Evolutionary conservation across 306 rosid species (phyloP), one percentile per base, ranked within the genome.

Genomic region (Ceratonia siliqua): DNA sequence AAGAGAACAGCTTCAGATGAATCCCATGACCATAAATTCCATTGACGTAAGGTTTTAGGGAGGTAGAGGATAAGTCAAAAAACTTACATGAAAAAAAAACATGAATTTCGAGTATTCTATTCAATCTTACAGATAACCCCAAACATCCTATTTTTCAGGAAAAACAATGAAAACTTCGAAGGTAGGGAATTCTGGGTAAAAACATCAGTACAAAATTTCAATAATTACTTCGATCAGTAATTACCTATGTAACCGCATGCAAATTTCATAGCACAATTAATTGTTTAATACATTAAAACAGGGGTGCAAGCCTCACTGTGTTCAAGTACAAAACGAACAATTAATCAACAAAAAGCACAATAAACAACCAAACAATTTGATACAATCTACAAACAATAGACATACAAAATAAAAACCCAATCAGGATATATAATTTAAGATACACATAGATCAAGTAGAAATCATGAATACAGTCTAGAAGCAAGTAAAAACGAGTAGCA

Each of bases 401-500:
- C 12, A 55, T 5, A 4, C 11, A 21, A 11, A 0, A 22, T 5
- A 2, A 0, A 30, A 27, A n/a, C n/a, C n/a, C 24, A 50, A 21
- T 10, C 9, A 1, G 8, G 41, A 7, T 11, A 17, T 2, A 55
- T 15, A 15, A 15, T 22, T 4, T 2, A 14, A 14, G 0, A 35
- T 35, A 35, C 8, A 6, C 32, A 28, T 28, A 41, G 52, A 68
- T 48, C 76, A 68, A 32, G 20, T 5, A 49, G 11, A 48, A 10
- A 5, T 1, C n/a, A 17, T 14, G 4, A n/a, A 32, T 54, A 12
- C 35, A n/a, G 25, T 15, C 35, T 13, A 5, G 33, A 25, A 64
- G 0, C 6, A 43, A 57, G 6, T 3, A 4, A 12, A 14, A 30
- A 0, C 0, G 0, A 28, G 0, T 0, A 28, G 6, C 18, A 12